phyloP scores from a whole-genome alignment of 2,329 filamentous ascomycete genomes.

The Xylaria hypoxylon region DNA sequence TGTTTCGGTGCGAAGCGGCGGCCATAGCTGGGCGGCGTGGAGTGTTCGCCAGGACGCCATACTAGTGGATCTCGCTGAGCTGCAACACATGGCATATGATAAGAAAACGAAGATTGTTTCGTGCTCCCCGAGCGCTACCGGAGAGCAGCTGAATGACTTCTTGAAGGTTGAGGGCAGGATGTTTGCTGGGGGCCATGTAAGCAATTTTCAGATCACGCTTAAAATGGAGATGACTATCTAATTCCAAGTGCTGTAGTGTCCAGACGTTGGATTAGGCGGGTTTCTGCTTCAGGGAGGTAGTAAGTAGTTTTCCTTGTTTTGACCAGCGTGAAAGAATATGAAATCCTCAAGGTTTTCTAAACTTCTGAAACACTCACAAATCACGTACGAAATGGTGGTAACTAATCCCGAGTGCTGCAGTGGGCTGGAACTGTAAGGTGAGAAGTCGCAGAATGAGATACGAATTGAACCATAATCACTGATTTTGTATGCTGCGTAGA shows the following conservation, averaged over 20 bases:
- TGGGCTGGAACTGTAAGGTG: slow-evolving; percentile 69
- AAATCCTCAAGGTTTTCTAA: background rate
- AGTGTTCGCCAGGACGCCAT: slow-evolving; percentile 61
- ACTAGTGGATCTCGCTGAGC: slow-evolving; percentile 53
- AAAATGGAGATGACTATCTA: background rate
- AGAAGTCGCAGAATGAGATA: background rate
- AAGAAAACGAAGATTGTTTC: slow-evolving; percentile 52
- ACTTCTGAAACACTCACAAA: background rate
- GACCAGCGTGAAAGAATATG: no score
- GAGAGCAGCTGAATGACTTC: slow-evolving; percentile 56
- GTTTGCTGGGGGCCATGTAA: slow-evolving; percentile 63
- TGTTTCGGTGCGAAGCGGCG: slow-evolving; percentile 61
- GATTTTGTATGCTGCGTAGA: slow-evolving; percentile 49
- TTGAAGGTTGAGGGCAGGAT: slow-evolving; percentile 56
- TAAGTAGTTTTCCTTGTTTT: slow-evolving; percentile 8
- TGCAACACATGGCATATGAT: slow-evolving; percentile 55
- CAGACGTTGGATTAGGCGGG: slow-evolving; percentile 67
- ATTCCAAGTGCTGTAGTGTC: slow-evolving; percentile 52
- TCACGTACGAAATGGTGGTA: background rate
- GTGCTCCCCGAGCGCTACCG: slow-evolving; percentile 62
- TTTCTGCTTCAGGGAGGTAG: slow-evolving; percentile 67
- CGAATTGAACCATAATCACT: background rate
- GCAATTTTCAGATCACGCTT: background rate
- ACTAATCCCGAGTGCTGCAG: slow-evolving; percentile 1
- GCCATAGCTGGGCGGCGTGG: slow-evolving; percentile 63